These are phyloP conservation scores for Phytophthora sansomeana DNA, from an alignment of 352 stramenopile genomes.

Conservation along the genomic window DNA sequence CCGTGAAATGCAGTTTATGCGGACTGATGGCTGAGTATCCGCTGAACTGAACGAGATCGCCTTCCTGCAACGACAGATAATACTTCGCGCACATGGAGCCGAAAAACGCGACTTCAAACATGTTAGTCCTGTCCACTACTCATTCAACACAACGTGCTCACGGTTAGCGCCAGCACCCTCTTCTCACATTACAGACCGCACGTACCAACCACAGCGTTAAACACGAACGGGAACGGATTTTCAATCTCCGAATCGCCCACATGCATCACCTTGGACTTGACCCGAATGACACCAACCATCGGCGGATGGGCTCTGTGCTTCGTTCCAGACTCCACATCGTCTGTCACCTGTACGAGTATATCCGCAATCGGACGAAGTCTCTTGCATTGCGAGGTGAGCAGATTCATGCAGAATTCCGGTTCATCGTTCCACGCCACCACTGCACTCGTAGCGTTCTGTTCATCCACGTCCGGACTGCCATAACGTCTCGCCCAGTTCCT, in stretches of 20 bases:
- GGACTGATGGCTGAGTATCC: slow-evolving; percentile 41
- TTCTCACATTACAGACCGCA: background rate
- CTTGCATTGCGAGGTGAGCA: slow-evolving; percentile 36
- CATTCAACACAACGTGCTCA: background rate
- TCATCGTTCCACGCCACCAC: slow-evolving; percentile 32
- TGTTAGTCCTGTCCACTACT: slow-evolving; percentile 51
- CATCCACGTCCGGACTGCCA: background rate
- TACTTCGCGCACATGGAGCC: slow-evolving; percentile 70
- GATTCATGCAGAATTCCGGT: slow-evolving; percentile 27
- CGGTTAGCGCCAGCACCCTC: background rate
- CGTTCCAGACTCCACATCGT: slow-evolving; percentile 2
- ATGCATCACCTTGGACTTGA: slow-evolving; percentile 68
- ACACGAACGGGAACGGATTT: slow-evolving; percentile 74
- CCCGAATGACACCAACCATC: slow-evolving; percentile 60
- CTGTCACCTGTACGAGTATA: slow-evolving; percentile 26
- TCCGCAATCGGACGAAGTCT: slow-evolving; percentile 38
- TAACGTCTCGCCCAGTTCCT: slow-evolving; percentile 20
- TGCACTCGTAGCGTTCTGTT: background rate
- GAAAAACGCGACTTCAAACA: slow-evolving; percentile 72
- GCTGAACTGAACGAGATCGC: slow-evolving; percentile 65
- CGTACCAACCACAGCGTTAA: slow-evolving; percentile 68
- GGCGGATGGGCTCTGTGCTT: slow-evolving; percentile 26
- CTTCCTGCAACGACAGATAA: slow-evolving; percentile 61
- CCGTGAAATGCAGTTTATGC: slow-evolving; percentile 18
- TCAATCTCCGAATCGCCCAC: slow-evolving; percentile 45